Evolutionary conservation across 1,284 basidiomycete species (phyloP).

Genomic region (Fomitopsis schrenkii): DNA sequence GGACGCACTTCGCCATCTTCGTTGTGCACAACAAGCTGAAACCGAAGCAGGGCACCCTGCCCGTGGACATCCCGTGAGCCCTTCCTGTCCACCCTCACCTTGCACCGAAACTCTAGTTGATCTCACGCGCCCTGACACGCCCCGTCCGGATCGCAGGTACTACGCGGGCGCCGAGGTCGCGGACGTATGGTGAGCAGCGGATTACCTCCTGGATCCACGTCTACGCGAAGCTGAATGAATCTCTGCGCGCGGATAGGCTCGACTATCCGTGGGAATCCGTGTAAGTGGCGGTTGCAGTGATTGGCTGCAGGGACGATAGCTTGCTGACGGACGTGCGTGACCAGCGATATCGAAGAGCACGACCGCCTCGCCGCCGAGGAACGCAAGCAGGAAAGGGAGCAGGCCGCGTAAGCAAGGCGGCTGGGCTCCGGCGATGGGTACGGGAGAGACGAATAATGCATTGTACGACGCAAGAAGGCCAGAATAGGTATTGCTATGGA

Average conservation of each 20-base stretch:
- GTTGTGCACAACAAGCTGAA: constrained; percentile 96
- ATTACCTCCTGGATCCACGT: constrained; percentile 10
- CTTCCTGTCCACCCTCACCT: neutral
- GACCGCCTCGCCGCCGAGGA: constrained; percentile 50
- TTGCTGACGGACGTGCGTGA: constrained; percentile 4
- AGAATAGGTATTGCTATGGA: neutral
- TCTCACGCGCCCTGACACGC: neutral
- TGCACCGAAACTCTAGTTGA: neutral
- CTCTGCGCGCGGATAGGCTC: constrained; percentile 45
- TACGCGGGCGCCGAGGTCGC: constrained; percentile 64
- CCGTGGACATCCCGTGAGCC: constrained; percentile 58
- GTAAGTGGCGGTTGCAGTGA: constrained; percentile 39
- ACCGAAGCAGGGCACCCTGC: constrained; percentile 73
- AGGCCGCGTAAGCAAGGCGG: neutral
- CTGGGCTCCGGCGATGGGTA: neutral
- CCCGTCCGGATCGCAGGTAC: constrained; percentile 43
- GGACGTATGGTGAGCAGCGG: constrained; percentile 40
- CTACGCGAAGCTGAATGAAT: constrained; percentile 4
- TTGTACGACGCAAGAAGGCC: neutral
- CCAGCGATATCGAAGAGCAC: constrained; percentile 76
- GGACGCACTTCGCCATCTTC: constrained; percentile 85
- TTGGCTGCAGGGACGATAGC: constrained; percentile 2
- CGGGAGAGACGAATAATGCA: neutral
- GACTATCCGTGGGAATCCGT: constrained; percentile 83
- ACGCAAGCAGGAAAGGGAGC: neutral